Evolutionary conservation across 306 rosid genomes (phyloP), one percentile per base, ranked within the genome.

Genomic region (Gastrolobium bilobum): DNA sequence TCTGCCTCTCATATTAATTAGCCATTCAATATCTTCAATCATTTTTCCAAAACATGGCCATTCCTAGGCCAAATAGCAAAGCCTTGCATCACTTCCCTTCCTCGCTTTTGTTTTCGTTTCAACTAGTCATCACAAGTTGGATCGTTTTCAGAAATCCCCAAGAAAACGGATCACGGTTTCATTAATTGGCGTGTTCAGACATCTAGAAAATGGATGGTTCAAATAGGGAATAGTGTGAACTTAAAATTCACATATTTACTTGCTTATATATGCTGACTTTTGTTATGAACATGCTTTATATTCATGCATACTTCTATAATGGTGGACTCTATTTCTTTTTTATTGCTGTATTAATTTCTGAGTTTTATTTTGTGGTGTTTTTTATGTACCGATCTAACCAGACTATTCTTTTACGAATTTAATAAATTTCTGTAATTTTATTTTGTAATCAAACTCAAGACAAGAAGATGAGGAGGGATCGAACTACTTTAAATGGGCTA

Each of bases 21-120:
- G 86, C 89, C 92, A 73, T 84, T 79, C 85, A 50, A 62, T 37
- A 71, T 81, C 73, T 47, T 78, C 3, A 29, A 67, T 43, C 48
- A 11, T 56, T 74, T 54, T 68, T 2, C 37, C 11, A 29, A 15
- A 47, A 64, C 63, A 38, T 57, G 57, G 67, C 7, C 5, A 26
- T 42, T 75, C 14, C 4, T 37, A 26, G 46, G 71, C 57, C 63
- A 60, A 53, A 48, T 44, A 75, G 71, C 54, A 46, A 68, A 50
- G 68, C 73, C 68, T 75, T 68, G 81, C 34, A 50, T 73, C 54
- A 34, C 59, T 67, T 29, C 26, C 10, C 8, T 14, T 9, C 29
- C 26, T 50, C 37, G 39, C 10, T 8, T 47, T 57, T 30, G 54
- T 5, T 34, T 52, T 13, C 58, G 40, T 40, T 71, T 62, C 66